These are phyloP conservation scores for Skeletonema potamos DNA, from an alignment of 108 stramenopile genomes.

Conservation along the genomic window DNA sequence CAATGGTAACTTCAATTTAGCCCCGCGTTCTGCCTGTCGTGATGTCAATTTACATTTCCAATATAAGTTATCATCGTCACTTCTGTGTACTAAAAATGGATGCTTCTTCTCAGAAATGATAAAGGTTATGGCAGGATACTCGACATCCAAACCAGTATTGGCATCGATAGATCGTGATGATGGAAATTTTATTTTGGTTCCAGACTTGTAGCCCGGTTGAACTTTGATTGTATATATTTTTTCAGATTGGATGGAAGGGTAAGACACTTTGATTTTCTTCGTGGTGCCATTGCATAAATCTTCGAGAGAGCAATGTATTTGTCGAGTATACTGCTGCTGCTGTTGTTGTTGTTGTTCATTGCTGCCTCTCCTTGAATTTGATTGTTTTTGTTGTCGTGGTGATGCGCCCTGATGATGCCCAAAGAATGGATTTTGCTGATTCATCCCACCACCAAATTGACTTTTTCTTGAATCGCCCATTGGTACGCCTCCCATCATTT, in stretches of 20 bases:
- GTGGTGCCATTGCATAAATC: constrained; percentile 67
- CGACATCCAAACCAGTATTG: constrained; percentile 10
- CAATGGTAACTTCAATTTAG: constrained; percentile 51
- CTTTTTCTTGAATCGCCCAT: not conserved
- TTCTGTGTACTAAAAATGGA: constrained; percentile 46
- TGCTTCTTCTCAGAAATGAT: constrained; percentile 69
- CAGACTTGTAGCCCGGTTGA: constrained; percentile 73
- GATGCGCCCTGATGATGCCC: constrained; percentile 8
- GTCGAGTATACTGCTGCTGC: constrained; percentile 37
- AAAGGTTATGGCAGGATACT: constrained; percentile 71
- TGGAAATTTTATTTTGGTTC: constrained; percentile 74
- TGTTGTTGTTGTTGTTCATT: not conserved
- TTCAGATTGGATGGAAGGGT: constrained; percentile 28
- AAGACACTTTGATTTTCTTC: constrained; percentile 74
- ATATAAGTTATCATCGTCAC: constrained; percentile 58
- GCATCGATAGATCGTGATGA: constrained; percentile 10
- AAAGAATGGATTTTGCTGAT: not conserved
- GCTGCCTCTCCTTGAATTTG: not conserved
- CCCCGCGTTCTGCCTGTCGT: constrained; percentile 50
- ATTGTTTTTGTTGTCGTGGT: constrained; percentile 18
- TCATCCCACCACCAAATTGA: not conserved
- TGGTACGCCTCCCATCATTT: constrained; percentile 52
- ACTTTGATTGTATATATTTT: constrained; percentile 62
- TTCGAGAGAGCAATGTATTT: constrained; percentile 58
- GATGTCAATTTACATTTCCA: constrained; percentile 52